Evolutionary conservation across 495 filamentous ascomycete genomes (phyloP).

Genomic region (Penicillium desertorum): DNA sequence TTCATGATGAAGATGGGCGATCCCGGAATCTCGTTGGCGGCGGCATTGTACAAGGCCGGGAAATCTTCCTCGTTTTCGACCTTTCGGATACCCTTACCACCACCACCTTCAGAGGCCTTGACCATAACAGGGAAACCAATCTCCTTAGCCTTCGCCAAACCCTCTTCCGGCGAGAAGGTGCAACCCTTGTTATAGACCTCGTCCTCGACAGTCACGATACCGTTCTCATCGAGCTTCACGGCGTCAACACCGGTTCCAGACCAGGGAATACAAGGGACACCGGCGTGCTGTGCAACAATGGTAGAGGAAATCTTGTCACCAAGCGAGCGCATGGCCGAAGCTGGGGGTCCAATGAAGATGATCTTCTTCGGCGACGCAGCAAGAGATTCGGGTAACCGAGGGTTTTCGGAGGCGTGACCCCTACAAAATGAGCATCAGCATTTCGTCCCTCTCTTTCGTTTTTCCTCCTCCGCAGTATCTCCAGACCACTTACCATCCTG

Average conservation of each 20-base stretch:
- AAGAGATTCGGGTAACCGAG: conserved; percentile 90
- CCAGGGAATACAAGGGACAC: conserved; percentile 98
- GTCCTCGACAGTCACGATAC: conserved; percentile 89
- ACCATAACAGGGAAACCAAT: conserved; percentile 99
- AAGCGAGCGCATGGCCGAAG: conserved; percentile 96
- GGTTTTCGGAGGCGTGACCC: conserved; percentile 99
- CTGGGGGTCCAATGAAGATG: conserved; percentile 96
- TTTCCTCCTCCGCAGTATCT: neutral
- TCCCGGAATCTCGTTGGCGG: conserved; percentile 96
- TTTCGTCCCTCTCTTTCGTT: neutral
- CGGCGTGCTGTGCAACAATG: conserved; percentile 96
- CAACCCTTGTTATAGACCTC: conserved; percentile 89
- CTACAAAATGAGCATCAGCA: conserved; percentile 39
- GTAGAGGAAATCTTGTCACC: conserved; percentile 99
- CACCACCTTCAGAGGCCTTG: conserved; percentile 99
- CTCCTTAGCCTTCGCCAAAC: conserved; percentile 77
- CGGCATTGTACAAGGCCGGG: conserved; percentile 81
- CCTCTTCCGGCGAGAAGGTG: conserved; percentile 83
- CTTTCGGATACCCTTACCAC: conserved; percentile 99
- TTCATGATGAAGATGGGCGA: conserved; percentile 99
- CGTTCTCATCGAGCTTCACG: conserved; percentile 73
- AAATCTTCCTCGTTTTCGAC: conserved; percentile 86
- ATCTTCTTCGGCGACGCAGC: conserved; percentile 97
- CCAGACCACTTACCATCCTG: conserved; percentile 74
- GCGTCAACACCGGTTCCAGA: conserved; percentile 87